Conservation (phyloP, 2,329 filamentous ascomycete species). For the Phoma herbarum region DNA sequence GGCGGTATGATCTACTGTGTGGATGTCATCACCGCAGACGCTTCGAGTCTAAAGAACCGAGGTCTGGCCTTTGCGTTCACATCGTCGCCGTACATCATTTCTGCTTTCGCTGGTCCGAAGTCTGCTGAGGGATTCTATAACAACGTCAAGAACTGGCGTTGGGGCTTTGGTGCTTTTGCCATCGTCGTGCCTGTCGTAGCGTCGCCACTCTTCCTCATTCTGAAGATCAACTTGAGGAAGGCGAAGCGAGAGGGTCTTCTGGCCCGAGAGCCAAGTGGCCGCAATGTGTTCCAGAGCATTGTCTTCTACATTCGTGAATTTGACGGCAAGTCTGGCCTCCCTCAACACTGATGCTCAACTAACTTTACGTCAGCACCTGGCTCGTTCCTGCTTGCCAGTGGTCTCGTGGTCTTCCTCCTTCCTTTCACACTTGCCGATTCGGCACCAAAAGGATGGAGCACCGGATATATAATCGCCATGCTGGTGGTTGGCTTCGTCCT, state of each 20-base stretch:
- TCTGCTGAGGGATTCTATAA: conserved; percentile 56
- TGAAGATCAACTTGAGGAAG: conserved; percentile 62
- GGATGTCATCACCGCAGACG: conserved; percentile 70
- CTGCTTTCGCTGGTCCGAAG: conserved; percentile 25
- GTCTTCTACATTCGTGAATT: conserved; percentile 52
- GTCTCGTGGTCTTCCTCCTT: conserved; percentile 58
- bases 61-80: conserved; percentile 65
- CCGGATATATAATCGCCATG: conserved; percentile 60
- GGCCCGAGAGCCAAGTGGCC: conserved; percentile 54
- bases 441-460: conserved; percentile 55
- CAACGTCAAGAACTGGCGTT: conserved; percentile 54
- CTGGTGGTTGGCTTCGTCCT: conserved; percentile 60
- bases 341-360: neutral
- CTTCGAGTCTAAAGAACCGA: conserved; percentile 66
- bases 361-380: conserved; percentile 51
- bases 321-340: conserved; percentile 54
- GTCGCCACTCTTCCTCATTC: conserved; percentile 65
- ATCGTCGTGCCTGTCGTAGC: conserved; percentile 69
- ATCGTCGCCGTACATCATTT: conserved; percentile 33
- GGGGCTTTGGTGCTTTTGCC: conserved; percentile 72
- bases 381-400: conserved; percentile 54
- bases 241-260: conserved; percentile 63
- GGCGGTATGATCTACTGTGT: conserved; percentile 67
- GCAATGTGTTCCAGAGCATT: conserved; percentile 54
- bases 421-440: conserved; percentile 65